These are phyloP conservation scores for Plenodomus tracheiphilus DNA, from an alignment of 2,329 filamentous ascomycete genomes.

Conservation along the genomic window DNA sequence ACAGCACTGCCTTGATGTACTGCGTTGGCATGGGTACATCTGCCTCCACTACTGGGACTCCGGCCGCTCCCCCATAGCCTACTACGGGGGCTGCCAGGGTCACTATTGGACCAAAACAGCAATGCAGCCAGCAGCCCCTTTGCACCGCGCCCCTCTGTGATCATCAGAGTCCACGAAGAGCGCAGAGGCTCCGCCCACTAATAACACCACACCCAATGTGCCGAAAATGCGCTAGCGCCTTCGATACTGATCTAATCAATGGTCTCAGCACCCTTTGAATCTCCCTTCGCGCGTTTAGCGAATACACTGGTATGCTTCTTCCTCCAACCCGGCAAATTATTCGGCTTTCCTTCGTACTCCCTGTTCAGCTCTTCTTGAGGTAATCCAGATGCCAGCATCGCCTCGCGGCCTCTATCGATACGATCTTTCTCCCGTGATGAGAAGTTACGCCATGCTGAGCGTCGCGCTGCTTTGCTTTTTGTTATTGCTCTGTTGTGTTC, in stretches of 20 bases:
- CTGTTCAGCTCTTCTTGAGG: slow-evolving; percentile 9
- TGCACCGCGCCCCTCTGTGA: too few relatives aligned
- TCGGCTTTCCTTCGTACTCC: slow-evolving; percentile 12
- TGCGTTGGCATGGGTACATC: background rate
- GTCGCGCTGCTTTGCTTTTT: slow-evolving; percentile 6
- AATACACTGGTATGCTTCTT: slow-evolving; percentile 18
- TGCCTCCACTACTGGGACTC: too few relatives aligned
- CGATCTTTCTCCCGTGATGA: slow-evolving; percentile 7
- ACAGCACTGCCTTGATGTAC: too few relatives aligned
- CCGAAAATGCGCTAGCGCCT: too few relatives aligned
- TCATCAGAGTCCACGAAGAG: too few relatives aligned
- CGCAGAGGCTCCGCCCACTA: too few relatives aligned
- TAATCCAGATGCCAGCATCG: slow-evolving; percentile 23
- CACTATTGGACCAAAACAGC: too few relatives aligned
- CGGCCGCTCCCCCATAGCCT: too few relatives aligned
- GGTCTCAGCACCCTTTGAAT: background rate
- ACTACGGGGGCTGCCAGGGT: too few relatives aligned
- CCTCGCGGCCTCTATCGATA: slow-evolving; percentile 10
- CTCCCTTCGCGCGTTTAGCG: background rate
- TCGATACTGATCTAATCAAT: too few relatives aligned
- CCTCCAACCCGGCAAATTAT: slow-evolving; percentile 27
- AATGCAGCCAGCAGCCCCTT: too few relatives aligned
- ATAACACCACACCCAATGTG: too few relatives aligned
- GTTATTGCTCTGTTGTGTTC: slow-evolving; percentile 18
- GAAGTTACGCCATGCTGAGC: slow-evolving; percentile 23